These are phyloP conservation scores for Alternaria hordeiaustralica DNA, from an alignment of 2,329 filamentous ascomycete genomes.

Conservation along the genomic window DNA sequence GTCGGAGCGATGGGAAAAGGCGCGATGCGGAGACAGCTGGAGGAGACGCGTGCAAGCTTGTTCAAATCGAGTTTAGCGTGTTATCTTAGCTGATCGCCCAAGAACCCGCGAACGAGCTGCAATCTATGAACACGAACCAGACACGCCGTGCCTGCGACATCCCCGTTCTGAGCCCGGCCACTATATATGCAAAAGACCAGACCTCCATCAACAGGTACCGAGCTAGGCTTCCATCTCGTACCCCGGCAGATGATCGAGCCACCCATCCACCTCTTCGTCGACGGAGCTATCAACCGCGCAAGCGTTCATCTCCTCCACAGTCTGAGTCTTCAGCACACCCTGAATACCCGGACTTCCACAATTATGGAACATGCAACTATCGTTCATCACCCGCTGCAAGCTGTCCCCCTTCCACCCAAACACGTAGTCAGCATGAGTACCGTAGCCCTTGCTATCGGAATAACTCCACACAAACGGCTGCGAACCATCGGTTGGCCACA, in stretches of 20 bases:
- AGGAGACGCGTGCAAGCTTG: neutral
- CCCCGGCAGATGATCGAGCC: conserved; percentile 21
- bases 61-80: neutral
- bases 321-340: conserved; percentile 25
- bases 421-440: conserved; percentile 34
- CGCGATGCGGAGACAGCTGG: neutral
- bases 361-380: conserved; percentile 30
- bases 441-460: conserved; percentile 32
- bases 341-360: conserved; percentile 27
- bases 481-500: conserved; percentile 33
- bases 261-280: conserved; percentile 24
- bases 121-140: neutral
- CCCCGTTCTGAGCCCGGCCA: neutral
- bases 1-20: neutral
- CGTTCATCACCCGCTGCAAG: conserved; percentile 34
- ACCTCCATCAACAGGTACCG: neutral
- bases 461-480: neutral
- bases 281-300: conserved; percentile 21
- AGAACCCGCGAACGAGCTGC: neutral
- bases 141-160: neutral
- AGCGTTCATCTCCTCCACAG: conserved; percentile 25
- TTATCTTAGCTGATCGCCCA: neutral
- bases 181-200: neutral
- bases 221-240: neutral
- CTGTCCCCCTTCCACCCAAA: conserved; percentile 40